Evolutionary conservation across 2,329 filamentous ascomycete genomes (phyloP).

Genomic region (Cladosporium sphaerospermum): DNA sequence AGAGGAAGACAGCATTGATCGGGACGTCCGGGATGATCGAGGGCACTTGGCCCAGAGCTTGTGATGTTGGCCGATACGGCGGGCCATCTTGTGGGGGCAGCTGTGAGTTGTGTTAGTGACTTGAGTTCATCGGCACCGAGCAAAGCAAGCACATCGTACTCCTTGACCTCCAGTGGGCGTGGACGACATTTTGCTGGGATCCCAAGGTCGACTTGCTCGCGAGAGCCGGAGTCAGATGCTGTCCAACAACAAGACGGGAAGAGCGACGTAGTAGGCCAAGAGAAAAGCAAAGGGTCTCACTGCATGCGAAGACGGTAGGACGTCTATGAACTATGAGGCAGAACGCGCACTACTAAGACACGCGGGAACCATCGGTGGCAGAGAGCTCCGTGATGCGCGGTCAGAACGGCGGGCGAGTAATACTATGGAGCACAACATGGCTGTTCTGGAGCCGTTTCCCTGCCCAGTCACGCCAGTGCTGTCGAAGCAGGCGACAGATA

Average conservation of each 20-base stretch:
- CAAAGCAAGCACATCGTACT: not conserved
- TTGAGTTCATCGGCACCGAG: not conserved
- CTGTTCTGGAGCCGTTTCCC: not conserved
- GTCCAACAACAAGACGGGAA: conserved; percentile 1
- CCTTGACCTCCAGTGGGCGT: not conserved
- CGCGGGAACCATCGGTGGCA: conserved; percentile 4
- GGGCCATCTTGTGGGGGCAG: not conserved
- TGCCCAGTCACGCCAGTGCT: not conserved
- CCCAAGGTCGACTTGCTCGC: not conserved
- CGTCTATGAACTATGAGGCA: not conserved
- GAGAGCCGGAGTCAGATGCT: not conserved
- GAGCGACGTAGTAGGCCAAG: conserved; percentile 6
- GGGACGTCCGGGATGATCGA: conserved; percentile 56
- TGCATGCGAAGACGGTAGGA: not conserved
- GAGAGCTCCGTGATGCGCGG: conserved; percentile 5
- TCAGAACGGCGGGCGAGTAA: not conserved
- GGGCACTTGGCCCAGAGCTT: conserved; percentile 54
- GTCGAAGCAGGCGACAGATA: not conserved
- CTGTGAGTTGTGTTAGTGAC: not conserved
- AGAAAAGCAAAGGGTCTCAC: not conserved
- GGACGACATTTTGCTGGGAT: not conserved
- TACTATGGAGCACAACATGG: conserved; percentile 2
- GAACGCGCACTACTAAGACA: not conserved
- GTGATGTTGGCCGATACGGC: conserved; percentile 25
- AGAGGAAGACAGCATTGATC: conserved; percentile 57